Percentiles rank a stretch among this genome's conserved stretches.
These are phyloP conservation scores for Lyophyllum decastes DNA, from an alignment of 768 basidiomycete species.

Conservation along the genomic window DNA sequence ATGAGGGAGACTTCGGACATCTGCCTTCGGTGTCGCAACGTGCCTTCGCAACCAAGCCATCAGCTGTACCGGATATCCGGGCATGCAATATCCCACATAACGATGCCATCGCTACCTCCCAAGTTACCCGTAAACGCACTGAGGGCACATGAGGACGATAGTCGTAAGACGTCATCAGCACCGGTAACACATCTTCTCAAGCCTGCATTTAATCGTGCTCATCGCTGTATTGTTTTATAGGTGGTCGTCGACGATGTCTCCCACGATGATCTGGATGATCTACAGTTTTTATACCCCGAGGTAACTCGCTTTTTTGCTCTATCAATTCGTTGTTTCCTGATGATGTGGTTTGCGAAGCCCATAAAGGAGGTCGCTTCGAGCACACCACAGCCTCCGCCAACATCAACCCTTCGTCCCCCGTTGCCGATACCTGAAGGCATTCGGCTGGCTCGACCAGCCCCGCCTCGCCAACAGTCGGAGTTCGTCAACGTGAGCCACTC, in stretches of 20 bases:
- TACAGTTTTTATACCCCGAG: slow-evolving; percentile 17
- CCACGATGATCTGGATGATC: slow-evolving; percentile 6
- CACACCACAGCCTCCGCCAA: neutral
- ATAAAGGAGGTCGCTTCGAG: neutral
- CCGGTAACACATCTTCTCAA: no score
- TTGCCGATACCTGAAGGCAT: neutral
- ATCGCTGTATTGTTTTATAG: neutral
- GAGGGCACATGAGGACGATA: no score
- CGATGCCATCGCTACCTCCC: neutral
- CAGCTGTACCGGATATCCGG: neutral
- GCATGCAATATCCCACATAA: no score
- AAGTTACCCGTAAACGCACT: no score
- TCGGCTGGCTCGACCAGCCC: neutral
- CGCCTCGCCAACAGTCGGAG: neutral
- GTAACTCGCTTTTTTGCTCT: neutral
- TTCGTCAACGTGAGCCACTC: neutral
- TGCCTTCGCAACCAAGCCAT: neutral
- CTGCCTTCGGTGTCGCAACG: slow-evolving; percentile 8
- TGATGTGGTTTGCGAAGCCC: neutral
- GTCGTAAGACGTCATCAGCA: no score
- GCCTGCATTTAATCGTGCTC: no score
- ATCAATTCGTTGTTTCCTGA: neutral
- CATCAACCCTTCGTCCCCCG: neutral
- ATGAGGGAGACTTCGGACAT: neutral
- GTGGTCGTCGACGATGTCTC: neutral